Evolutionary conservation across 2,329 filamentous ascomycete genomes (phyloP).

Genomic region (Neonectria coccinea): DNA sequence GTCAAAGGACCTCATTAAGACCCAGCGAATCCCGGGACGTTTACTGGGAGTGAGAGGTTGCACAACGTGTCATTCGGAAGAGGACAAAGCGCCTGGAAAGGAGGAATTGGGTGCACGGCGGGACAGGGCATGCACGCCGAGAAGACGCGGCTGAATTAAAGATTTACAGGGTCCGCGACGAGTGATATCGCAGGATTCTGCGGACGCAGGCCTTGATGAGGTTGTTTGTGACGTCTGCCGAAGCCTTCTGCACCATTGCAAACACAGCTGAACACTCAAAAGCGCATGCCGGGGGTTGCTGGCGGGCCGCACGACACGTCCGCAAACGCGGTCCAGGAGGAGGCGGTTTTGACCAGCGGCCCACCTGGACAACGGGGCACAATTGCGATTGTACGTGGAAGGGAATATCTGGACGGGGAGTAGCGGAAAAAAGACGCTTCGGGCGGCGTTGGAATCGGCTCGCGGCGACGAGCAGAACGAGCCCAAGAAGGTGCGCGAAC

Average conservation of each 20-base stretch:
- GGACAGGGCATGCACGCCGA: constrained; percentile 22
- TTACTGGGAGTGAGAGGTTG: neutral
- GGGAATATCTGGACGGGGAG: constrained; percentile 25
- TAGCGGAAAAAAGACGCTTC: neutral
- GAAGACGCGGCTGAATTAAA: constrained; percentile 21
- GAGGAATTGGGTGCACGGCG: neutral
- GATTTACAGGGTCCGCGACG: constrained; percentile 11
- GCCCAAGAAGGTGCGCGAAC: constrained; percentile 70
- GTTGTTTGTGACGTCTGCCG: neutral
- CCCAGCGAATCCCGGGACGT: neutral
- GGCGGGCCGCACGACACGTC: constrained; percentile 23
- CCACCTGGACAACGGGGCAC: constrained; percentile 26
- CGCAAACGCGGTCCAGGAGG: constrained; percentile 30
- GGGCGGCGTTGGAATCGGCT: constrained; percentile 51
- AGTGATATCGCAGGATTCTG: constrained; percentile 33
- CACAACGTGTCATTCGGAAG: neutral
- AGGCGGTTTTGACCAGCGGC: constrained; percentile 31
- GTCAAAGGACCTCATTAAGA: constrained; percentile 6
- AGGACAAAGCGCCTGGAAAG: neutral
- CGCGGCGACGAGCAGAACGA: constrained; percentile 66
- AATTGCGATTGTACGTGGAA: constrained; percentile 20
- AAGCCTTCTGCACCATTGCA: neutral
- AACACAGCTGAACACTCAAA: neutral
- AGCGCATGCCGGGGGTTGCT: constrained; percentile 17
- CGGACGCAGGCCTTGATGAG: neutral